A percentile compares a stretch with the other conserved stretches of the same genome.
These are phyloP conservation scores for Fusarium fujikuroi DNA, from an alignment of 2,329 filamentous ascomycete genomes.

Conservation along the genomic window DNA sequence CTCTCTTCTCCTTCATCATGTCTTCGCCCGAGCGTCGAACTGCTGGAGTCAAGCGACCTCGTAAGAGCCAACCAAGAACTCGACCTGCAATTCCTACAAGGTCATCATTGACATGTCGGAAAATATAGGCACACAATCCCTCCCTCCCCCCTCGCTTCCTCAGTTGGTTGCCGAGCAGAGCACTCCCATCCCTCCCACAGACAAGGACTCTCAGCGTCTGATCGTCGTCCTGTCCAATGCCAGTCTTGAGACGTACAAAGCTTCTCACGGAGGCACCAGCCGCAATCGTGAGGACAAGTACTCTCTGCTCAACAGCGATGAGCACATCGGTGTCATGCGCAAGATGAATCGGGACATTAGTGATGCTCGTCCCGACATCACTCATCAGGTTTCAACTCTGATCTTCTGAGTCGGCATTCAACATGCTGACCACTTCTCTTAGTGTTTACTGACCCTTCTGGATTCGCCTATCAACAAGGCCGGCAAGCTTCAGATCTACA, in stretches of 20 bases:
- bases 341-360: constrained; percentile 99
- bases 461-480: constrained; percentile 99
- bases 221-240: constrained; percentile 98
- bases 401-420: constrained; percentile 53
- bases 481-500: constrained; percentile 97
- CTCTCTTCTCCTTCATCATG: constrained; percentile 44
- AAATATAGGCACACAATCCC: constrained; percentile 84
- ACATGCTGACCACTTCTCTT: constrained; percentile 55
- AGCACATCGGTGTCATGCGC: constrained; percentile 98
- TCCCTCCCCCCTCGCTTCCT: constrained; percentile 89
- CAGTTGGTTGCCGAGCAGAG: constrained; percentile 95
- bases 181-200: constrained; percentile 80
- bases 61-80: constrained; percentile 47
- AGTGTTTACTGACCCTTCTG: constrained; percentile 97
- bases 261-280: constrained; percentile 76
- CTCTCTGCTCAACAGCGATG: constrained; percentile 96
- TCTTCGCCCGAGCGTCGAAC: constrained; percentile 54
- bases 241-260: constrained; percentile 96
- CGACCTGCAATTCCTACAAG: not conserved
- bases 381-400: constrained; percentile 81
- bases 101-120: constrained; percentile 30
- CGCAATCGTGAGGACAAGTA: constrained; percentile 90
- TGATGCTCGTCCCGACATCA: constrained; percentile 96
- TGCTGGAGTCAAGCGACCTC: constrained; percentile 56
- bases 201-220: constrained; percentile 90